Percentiles rank a stretch among this genome's conserved stretches.
Evolutionary conservation across 2,329 filamentous ascomycete genomes (phyloP).

Genomic region (Tolypocladium paradoxum): DNA sequence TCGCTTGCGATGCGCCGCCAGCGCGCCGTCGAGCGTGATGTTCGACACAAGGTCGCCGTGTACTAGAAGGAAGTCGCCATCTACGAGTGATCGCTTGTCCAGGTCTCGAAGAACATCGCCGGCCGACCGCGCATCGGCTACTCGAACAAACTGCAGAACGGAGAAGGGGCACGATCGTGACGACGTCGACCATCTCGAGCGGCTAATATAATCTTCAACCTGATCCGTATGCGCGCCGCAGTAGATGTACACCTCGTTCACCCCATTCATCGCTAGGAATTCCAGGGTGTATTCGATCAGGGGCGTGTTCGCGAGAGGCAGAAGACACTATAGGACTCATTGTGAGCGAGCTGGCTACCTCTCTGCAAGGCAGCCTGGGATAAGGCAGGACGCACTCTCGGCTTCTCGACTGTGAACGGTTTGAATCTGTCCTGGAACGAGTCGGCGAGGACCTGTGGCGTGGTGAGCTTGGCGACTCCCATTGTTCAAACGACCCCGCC

Average conservation of each 20-base stretch:
- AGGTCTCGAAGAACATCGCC: slow-evolving; percentile 93
- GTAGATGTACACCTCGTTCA: slow-evolving; percentile 91
- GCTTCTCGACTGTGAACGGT: slow-evolving; percentile 80
- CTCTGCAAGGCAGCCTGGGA: not conserved
- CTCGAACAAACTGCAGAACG: slow-evolving; percentile 73
- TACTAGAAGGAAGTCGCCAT: slow-evolving; percentile 83
- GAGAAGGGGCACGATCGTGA: slow-evolving; percentile 57
- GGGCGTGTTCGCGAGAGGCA: slow-evolving; percentile 86
- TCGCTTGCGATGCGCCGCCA: slow-evolving; percentile 71
- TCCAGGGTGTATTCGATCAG: slow-evolving; percentile 97
- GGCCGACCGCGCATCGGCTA: slow-evolving; percentile 69
- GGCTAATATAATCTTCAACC: slow-evolving; percentile 75
- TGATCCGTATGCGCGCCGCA: slow-evolving; percentile 78
- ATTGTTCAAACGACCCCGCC: slow-evolving; percentile 10
- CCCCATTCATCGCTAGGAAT: slow-evolving; percentile 87
- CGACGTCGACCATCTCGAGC: slow-evolving; percentile 59
- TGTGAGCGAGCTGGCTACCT: not conserved
- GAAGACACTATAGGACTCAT: slow-evolving; percentile 57
- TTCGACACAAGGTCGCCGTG: slow-evolving; percentile 91
- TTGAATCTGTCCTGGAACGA: slow-evolving; percentile 87
- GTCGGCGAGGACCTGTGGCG: slow-evolving; percentile 69
- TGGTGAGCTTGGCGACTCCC: slow-evolving; percentile 9
- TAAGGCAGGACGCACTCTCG: slow-evolving; percentile 47
- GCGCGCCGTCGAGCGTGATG: slow-evolving; percentile 66
- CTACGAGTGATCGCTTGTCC: slow-evolving; percentile 74